Evolutionary conservation across 1,284 basidiomycete genomes (phyloP).

Genomic region (Cutaneotrichosporon sp.): DNA sequence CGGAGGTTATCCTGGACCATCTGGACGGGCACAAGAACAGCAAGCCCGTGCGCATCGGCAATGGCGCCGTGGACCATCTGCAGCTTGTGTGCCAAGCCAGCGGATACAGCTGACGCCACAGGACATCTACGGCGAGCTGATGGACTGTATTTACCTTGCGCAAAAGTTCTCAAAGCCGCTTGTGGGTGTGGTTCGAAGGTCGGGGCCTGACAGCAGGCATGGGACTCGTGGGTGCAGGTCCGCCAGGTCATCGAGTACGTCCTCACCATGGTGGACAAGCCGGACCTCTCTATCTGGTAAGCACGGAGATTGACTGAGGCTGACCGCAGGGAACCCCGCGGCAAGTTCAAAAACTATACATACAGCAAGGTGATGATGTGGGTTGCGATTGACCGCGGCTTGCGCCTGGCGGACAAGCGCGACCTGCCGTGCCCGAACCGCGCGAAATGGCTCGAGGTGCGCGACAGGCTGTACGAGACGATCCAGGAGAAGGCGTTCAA

Average conservation of each 20-base stretch:
- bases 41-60: constrained; percentile 64
- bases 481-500: constrained; percentile 60
- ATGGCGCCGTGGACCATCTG: constrained; percentile 81
- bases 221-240: constrained; percentile 63
- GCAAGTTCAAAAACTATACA: constrained; percentile 73
- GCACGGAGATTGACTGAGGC: constrained; percentile 24
- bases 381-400: constrained; percentile 85
- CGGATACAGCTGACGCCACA: constrained; percentile 49
- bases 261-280: constrained; percentile 34
- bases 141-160: constrained; percentile 91
- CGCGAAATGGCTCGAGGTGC: constrained; percentile 63
- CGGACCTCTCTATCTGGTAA: constrained; percentile 62
- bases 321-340: constrained; percentile 68
- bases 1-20: constrained; percentile 75
- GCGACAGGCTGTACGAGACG: constrained; percentile 73
- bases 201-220: constrained; percentile 47
- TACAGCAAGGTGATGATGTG: constrained; percentile 92
- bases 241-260: constrained; percentile 50
- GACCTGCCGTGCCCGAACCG: constrained; percentile 52
- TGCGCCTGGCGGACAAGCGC: constrained; percentile 84
- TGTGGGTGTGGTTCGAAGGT: constrained; percentile 38
- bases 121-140: constrained; percentile 84
- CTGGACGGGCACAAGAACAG: constrained; percentile 76
- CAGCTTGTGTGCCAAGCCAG: constrained; percentile 59
- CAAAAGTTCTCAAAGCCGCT: constrained; percentile 64